Conservation (phyloP, 441 rosid genomes). For the Pelargonium myrrhifolium region DNA sequence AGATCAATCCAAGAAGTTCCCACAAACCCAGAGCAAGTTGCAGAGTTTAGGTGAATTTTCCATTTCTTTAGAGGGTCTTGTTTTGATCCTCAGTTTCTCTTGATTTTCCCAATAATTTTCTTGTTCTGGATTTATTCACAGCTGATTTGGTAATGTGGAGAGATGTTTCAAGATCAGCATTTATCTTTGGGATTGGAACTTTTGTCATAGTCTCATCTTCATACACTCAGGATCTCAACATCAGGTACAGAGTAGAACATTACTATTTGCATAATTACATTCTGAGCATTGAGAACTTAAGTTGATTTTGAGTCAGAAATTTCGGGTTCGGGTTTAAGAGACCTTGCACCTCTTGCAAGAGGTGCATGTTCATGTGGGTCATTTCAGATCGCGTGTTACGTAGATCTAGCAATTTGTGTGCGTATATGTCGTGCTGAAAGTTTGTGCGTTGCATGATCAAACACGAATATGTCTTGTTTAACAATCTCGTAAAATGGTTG, state of each 20-base stretch:
- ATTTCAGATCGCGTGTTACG: too few relatives aligned
- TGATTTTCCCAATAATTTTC: not conserved
- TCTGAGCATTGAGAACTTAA: not conserved
- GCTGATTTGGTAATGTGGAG: conserved; percentile 94
- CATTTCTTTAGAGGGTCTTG: not conserved
- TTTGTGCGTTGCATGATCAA: too few relatives aligned
- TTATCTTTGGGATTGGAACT: conserved; percentile 70
- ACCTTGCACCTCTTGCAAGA: too few relatives aligned
- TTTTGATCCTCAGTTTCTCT: not conserved
- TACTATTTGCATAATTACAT: not conserved
- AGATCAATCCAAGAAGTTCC: conserved; percentile 30
- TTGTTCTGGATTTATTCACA: conserved; percentile 22
- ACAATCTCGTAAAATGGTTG: too few relatives aligned
- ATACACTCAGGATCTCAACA: conserved; percentile 56
- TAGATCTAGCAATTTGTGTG: too few relatives aligned
- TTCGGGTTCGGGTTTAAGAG: too few relatives aligned
- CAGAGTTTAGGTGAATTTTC: conserved; percentile 53
- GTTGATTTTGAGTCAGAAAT: too few relatives aligned
- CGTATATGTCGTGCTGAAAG: too few relatives aligned
- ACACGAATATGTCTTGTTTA: too few relatives aligned
- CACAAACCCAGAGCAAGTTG: conserved; percentile 49
- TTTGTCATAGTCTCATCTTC: conserved; percentile 65
- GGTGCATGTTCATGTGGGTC: too few relatives aligned
- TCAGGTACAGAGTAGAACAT: conserved; percentile 36
- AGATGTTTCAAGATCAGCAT: conserved; percentile 62